Conservation (phyloP, 164 flowering plant genomes). For the Vitis vinifera region ASM3070453v1 NC_081811.1:3836001-3836500, state of each 20-base stretch:
- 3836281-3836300: slow-evolving; percentile 23
- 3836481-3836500: too few species aligned
- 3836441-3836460: too few species aligned
- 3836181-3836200: slow-evolving; percentile 20
- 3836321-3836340: slow-evolving; percentile 45
- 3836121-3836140: not conserved
- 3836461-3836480: too few species aligned
- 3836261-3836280: slow-evolving; percentile 31
- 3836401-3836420: too few species aligned
- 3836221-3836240: slow-evolving; percentile 31
- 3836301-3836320: slow-evolving; percentile 3
- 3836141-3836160: slow-evolving; percentile 35
- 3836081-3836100: slow-evolving; percentile 52
- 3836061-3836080: slow-evolving; percentile 28
- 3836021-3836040: slow-evolving; percentile 15
- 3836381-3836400: too few species aligned
- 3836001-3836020: slow-evolving; percentile 8
- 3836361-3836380: slow-evolving; percentile 36
- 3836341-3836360: slow-evolving; percentile 41
- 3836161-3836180: slow-evolving; percentile 25
- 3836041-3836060: slow-evolving; percentile 17
- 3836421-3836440: too few species aligned
- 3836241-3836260: slow-evolving; percentile 25
- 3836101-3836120: slow-evolving; percentile 15
- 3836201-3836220: slow-evolving; percentile 12